Evolutionary conservation across 2,329 filamentous ascomycete genomes (phyloP).

Genomic region (Mycocentrospora acerina): DNA sequence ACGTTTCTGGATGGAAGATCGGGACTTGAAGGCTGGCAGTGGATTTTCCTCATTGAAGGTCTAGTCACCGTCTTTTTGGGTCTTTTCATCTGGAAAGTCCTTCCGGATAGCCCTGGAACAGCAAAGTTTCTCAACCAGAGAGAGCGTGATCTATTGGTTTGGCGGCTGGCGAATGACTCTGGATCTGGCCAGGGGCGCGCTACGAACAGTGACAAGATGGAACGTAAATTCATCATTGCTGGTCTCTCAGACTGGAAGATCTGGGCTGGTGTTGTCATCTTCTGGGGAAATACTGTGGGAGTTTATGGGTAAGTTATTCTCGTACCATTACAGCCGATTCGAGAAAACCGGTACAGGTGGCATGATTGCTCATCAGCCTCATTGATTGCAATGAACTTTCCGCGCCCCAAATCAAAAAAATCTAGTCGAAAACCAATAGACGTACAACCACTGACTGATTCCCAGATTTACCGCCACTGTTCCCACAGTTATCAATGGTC

Average conservation of each 20-base stretch:
- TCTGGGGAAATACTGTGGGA: slow-evolving; percentile 41
- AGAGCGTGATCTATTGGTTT: slow-evolving; percentile 36
- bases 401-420: too few species aligned
- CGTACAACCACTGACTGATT: slow-evolving; percentile 7
- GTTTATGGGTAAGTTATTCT: slow-evolving; percentile 32
- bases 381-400: too few species aligned
- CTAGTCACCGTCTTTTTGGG: slow-evolving; percentile 42
- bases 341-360: too few species aligned
- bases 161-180: slow-evolving; percentile 45
- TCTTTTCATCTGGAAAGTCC: slow-evolving; percentile 53
- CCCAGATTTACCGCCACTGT: slow-evolving; percentile 43
- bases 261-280: slow-evolving; percentile 40
- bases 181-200: slow-evolving; percentile 46
- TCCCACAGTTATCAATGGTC: slow-evolving; percentile 45
- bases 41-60: slow-evolving; percentile 34
- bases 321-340: not conserved
- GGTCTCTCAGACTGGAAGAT: slow-evolving; percentile 48
- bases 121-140: slow-evolving; percentile 41
- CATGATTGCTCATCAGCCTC: slow-evolving; percentile 11
- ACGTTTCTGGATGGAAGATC: slow-evolving; percentile 33
- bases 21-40: slow-evolving; percentile 36
- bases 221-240: slow-evolving; percentile 50
- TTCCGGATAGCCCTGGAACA: slow-evolving; percentile 52
- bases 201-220: slow-evolving; percentile 53
- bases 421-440: too few species aligned